Evolutionary conservation across 768 basidiomycete species (phyloP).

Genomic region (Mycena rebaudengoi): DNA sequence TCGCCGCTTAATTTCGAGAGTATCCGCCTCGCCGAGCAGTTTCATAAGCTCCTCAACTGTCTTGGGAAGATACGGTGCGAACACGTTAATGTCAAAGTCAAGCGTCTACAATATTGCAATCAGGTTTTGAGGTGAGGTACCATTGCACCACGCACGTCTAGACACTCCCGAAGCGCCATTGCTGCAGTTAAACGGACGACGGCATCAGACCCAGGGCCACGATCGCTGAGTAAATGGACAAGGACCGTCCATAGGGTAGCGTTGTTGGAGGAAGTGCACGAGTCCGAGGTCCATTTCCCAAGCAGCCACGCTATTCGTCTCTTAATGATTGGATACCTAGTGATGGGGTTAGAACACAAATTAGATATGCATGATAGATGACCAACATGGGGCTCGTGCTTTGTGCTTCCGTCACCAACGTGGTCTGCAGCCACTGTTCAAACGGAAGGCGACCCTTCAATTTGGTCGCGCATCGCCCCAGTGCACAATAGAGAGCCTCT

Average conservation of each 20-base stretch:
- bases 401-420: conserved; percentile 66
- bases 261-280: conserved; percentile 65
- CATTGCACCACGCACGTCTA: conserved; percentile 80
- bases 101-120: conserved; percentile 54
- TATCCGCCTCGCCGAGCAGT: conserved; percentile 77
- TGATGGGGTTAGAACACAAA: neutral
- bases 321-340: conserved; percentile 92
- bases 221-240: conserved; percentile 76
- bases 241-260: conserved; percentile 83
- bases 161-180: conserved; percentile 79
- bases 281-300: conserved; percentile 86
- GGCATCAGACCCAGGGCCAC: conserved; percentile 74
- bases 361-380: neutral
- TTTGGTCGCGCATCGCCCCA: conserved; percentile 80
- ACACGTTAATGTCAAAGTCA: conserved; percentile 66
- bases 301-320: conserved; percentile 95
- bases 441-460: conserved; percentile 74
- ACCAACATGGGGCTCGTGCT: conserved; percentile 67
- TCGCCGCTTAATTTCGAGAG: conserved; percentile 78
- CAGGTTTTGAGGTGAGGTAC: conserved; percentile 3
- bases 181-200: conserved; percentile 91
- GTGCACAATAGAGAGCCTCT: conserved; percentile 88
- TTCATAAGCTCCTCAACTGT: conserved; percentile 72
- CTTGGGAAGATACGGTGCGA: conserved; percentile 73
- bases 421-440: conserved; percentile 70